Conservation (phyloP, 805 yeast species). For the Maudiozyma saulgeensis region DNA sequence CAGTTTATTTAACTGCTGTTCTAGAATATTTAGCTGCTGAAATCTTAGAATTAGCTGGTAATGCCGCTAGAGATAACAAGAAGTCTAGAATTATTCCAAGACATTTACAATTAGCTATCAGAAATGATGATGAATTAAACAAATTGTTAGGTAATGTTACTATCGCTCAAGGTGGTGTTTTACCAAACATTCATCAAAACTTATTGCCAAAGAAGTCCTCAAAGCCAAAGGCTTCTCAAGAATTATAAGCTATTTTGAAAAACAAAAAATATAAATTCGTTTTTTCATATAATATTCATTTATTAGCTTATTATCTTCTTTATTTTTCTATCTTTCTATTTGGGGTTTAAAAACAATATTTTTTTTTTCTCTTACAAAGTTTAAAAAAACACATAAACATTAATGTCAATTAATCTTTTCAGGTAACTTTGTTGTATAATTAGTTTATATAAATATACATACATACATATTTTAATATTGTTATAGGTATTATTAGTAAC, state of each 20-base stretch:
- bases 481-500: not conserved
- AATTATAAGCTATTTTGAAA: constrained; percentile 34
- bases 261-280: not conserved
- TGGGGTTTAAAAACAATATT: not conserved
- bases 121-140: constrained; percentile 98
- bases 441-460: not conserved
- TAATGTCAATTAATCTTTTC: not conserved
- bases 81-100: constrained; percentile 98
- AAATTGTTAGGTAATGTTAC: constrained; percentile 87
- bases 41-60: constrained; percentile 96
- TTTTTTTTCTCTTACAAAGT: not conserved
- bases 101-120: constrained; percentile 95
- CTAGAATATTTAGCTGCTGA: constrained; percentile 96
- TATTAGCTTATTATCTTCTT: not conserved
- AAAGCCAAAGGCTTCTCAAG: constrained; percentile 56
- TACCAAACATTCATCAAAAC: constrained; percentile 93
- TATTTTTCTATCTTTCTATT: not conserved
- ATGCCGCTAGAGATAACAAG: constrained; percentile 98
- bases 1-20: constrained; percentile 94
- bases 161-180: constrained; percentile 98
- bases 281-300: not conserved
- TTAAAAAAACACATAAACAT: not conserved
- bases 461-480: not conserved
- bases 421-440: not conserved
- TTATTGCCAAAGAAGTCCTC: constrained; percentile 74